Conservation (phyloP, 202 grass and related monocot species). For the Hordeum pubiflorum region DNA sequence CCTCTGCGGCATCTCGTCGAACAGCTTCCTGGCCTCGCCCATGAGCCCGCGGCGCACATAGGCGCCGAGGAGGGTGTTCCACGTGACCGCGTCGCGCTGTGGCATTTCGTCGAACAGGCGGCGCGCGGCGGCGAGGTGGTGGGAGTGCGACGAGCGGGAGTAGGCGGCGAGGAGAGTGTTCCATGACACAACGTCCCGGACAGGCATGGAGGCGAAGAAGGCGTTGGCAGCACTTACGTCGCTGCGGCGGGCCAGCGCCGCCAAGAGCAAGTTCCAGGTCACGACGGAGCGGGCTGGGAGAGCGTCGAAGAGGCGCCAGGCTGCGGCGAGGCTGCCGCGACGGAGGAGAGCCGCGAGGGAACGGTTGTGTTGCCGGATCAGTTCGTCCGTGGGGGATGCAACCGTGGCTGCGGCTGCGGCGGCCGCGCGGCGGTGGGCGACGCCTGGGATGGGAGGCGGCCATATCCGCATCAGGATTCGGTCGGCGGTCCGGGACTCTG, state of each 20-base stretch:
- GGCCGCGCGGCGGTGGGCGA: neutral
- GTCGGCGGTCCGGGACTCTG: neutral
- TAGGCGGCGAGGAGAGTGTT: conserved; percentile 58
- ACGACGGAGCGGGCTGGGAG: conserved; percentile 44
- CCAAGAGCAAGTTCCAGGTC: conserved; percentile 61
- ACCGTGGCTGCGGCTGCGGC: neutral
- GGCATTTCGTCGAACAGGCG: conserved; percentile 59
- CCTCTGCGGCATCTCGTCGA: conserved; percentile 43
- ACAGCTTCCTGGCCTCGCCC: conserved; percentile 38
- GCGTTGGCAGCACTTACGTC: conserved; percentile 20
- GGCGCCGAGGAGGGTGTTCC: conserved; percentile 58
- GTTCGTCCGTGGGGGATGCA: neutral
- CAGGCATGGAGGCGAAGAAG: conserved; percentile 49
- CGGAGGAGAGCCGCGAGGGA: conserved; percentile 37
- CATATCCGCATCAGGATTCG: conserved; percentile 26
- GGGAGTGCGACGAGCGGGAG: neutral
- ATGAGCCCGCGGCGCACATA: conserved; percentile 45
- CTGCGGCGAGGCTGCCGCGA: conserved; percentile 39
- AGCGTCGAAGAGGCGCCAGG: conserved; percentile 52
- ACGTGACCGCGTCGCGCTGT: conserved; percentile 41
- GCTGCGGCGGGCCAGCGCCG: conserved; percentile 33
- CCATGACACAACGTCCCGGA: conserved; percentile 48
- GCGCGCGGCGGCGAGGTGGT: conserved; percentile 37
- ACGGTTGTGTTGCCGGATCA: conserved; percentile 41
- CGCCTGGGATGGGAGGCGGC: conserved; percentile 16